Conservation (phyloP, 768 basidiomycete species). For the Hygrocybe punicea region DNA sequence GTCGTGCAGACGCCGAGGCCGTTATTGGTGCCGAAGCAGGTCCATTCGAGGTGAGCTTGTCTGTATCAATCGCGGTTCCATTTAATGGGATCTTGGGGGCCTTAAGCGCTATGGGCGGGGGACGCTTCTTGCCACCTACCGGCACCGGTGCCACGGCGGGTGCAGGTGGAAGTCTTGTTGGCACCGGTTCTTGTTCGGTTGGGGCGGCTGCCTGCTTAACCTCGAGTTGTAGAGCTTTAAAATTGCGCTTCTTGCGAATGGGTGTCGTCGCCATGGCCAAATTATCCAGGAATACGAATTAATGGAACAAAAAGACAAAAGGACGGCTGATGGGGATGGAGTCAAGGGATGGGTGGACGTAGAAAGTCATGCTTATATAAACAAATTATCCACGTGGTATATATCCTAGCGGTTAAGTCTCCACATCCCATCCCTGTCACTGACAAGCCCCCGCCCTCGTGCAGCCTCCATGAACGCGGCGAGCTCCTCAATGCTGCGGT, state of each 20-base stretch:
- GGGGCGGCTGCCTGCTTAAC: slow-evolving; percentile 43
- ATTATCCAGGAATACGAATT: neutral
- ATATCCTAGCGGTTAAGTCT: slow-evolving; percentile 31
- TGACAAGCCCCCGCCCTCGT: slow-evolving; percentile 70
- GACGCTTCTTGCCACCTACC: slow-evolving; percentile 59
- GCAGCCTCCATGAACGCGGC: slow-evolving; percentile 78
- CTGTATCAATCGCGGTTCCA: slow-evolving; percentile 36
- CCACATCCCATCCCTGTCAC: slow-evolving; percentile 70
- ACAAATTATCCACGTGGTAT: neutral
- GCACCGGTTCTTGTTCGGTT: slow-evolving; percentile 40
- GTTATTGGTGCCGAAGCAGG: slow-evolving; percentile 54
- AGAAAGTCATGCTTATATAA: neutral
- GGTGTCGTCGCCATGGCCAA: neutral
- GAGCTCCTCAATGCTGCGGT: slow-evolving; percentile 76
- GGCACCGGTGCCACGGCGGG: slow-evolving; percentile 39
- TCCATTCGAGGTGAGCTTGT: slow-evolving; percentile 47
- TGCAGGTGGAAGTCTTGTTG: slow-evolving; percentile 48
- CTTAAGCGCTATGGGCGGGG: slow-evolving; percentile 79
- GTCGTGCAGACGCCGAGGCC: slow-evolving; percentile 48
- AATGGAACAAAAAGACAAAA: neutral
- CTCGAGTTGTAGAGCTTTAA: slow-evolving; percentile 78
- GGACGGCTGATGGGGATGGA: neutral
- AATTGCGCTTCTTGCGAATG: slow-evolving; percentile 86
- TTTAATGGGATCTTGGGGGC: slow-evolving; percentile 59
- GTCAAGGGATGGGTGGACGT: neutral